Evolutionary conservation across 768 basidiomycete genomes (phyloP).

Genomic region (Collybiopsis confluens): DNA sequence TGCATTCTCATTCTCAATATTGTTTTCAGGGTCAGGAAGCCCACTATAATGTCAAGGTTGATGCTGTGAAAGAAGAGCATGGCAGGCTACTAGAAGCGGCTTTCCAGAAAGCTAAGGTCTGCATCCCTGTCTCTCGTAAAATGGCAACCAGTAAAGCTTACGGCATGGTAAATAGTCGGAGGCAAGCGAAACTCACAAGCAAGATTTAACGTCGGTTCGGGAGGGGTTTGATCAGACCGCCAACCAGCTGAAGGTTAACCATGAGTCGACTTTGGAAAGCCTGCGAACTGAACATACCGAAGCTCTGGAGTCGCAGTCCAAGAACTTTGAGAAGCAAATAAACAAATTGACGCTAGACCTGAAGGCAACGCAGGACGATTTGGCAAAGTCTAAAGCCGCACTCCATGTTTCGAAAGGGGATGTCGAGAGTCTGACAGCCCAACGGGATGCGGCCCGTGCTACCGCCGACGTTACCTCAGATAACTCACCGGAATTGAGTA

Average conservation of each 20-base stretch:
- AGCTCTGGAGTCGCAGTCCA: constrained; percentile 52
- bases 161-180: constrained; percentile 44
- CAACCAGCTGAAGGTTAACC: constrained; percentile 62
- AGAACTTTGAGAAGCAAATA: constrained; percentile 59
- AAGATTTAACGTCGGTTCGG: constrained; percentile 71
- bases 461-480: constrained; percentile 30
- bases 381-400: constrained; percentile 66
- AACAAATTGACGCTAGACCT: constrained; percentile 63
- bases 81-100: constrained; percentile 58
- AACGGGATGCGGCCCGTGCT: constrained; percentile 60
- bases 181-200: constrained; percentile 62
- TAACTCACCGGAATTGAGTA: constrained; percentile 24
- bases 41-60: constrained; percentile 63
- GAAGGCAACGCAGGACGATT: constrained; percentile 82
- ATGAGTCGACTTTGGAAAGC: constrained; percentile 55
- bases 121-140: constrained; percentile 11
- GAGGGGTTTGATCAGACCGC: constrained; percentile 60
- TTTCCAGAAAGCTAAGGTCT: constrained; percentile 75
- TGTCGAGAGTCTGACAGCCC: constrained; percentile 49
- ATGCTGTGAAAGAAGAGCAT: constrained; percentile 63
- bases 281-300: constrained; percentile 63
- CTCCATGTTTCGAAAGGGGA: constrained; percentile 51
- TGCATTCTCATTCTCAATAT: background rate
- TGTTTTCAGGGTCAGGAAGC: constrained; percentile 60
- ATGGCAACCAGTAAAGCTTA: constrained; percentile 9